Evolutionary conservation across 23 red algal species (phyloP).

Genomic region (Pyropia haitanensis): DNA sequence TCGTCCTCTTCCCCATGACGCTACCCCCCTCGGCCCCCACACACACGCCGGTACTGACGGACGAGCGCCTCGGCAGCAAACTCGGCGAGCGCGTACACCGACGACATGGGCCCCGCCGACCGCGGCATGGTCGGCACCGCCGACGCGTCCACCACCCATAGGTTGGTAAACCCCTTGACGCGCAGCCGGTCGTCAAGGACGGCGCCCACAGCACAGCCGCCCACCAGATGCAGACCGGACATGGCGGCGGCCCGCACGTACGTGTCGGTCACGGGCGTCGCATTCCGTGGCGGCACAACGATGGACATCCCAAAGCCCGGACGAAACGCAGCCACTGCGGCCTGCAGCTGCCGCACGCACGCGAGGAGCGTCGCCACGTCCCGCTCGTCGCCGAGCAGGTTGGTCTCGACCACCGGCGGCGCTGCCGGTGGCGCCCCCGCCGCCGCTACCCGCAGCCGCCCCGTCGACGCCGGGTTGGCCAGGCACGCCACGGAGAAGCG

Average conservation of each 20-base stretch:
- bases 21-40: too few relatives aligned
- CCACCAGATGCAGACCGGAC: constrained; percentile 26
- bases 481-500: constrained; percentile 9
- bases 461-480: constrained; percentile 8
- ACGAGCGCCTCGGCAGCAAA: constrained; percentile 5
- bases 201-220: constrained; percentile 17
- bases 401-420: not conserved
- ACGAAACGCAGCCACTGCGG: too few relatives aligned
- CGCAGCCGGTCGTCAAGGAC: constrained; percentile 15
- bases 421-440: constrained; percentile 1
- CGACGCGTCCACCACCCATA: constrained; percentile 53
- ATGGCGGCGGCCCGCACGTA: constrained; percentile 10
- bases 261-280: not conserved
- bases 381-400: too few relatives aligned
- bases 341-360: too few relatives aligned
- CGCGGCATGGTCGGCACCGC: constrained; percentile 26
- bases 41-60: too few relatives aligned
- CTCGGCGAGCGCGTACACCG: constrained; percentile 43
- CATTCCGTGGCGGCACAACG: too few relatives aligned
- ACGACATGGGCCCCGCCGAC: constrained; percentile 46
- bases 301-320: too few relatives aligned
- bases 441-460: constrained; percentile 11
- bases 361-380: too few relatives aligned
- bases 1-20: too few relatives aligned
- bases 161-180: constrained; percentile 20